Conservation (phyloP, 2,329 filamentous ascomycete species). For the Colletotrichum sansevieriae region DNA sequence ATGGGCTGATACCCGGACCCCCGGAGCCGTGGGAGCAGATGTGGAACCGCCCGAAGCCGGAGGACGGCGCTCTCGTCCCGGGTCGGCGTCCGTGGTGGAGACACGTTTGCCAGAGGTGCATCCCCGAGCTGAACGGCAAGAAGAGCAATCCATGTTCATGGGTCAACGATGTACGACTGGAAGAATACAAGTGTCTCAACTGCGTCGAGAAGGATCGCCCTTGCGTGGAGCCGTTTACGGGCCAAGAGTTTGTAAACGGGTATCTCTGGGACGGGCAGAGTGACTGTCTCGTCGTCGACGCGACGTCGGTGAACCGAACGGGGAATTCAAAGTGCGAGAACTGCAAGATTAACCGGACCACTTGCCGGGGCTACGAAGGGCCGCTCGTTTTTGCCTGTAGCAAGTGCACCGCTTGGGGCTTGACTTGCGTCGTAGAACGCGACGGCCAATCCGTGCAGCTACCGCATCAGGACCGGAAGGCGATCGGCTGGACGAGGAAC, state of each 20-base stretch:
- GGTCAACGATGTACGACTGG: constrained; percentile 31
- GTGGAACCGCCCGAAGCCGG: constrained; percentile 37
- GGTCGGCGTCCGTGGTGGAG: constrained; percentile 43
- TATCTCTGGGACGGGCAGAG: neutral
- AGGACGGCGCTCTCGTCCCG: constrained; percentile 1
- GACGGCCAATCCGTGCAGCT: neutral
- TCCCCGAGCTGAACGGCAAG: neutral
- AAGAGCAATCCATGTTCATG: constrained; percentile 20
- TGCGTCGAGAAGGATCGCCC: constrained; percentile 42
- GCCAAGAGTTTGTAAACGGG: constrained; percentile 27
- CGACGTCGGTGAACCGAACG: neutral
- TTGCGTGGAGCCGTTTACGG: constrained; percentile 44
- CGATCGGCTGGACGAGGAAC: constrained; percentile 29
- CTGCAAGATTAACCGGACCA: constrained; percentile 13
- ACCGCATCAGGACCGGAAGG: constrained; percentile 25
- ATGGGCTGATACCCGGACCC: neutral
- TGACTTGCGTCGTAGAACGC: constrained; percentile 28
- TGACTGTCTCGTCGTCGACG: constrained; percentile 6
- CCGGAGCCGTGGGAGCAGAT: constrained; percentile 13
- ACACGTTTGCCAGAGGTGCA: constrained; percentile 41
- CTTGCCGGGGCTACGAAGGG: constrained; percentile 26
- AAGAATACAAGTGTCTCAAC: constrained; percentile 32
- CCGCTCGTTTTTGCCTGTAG: constrained; percentile 33
- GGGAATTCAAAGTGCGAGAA: constrained; percentile 22
- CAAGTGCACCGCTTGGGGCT: constrained; percentile 36